Evolutionary conservation across 768 basidiomycete genomes (phyloP), one percentile per base, ranked within the genome.

Genomic region (Phlebiopsis gigantea): DNA sequence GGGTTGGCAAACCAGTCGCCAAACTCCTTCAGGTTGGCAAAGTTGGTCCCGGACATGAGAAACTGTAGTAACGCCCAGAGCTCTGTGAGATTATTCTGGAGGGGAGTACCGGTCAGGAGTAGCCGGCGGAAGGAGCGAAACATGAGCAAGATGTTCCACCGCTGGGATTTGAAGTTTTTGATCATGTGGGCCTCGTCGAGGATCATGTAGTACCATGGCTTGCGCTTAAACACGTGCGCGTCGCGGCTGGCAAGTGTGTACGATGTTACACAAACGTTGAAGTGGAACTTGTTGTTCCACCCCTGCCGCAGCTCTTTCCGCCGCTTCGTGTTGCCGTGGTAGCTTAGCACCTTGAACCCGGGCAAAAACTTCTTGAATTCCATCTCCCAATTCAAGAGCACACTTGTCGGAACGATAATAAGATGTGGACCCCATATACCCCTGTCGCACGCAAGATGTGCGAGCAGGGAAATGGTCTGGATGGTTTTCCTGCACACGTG

Each of bases 121-220:
- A 99, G 76, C 12, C 97, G 86, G 28, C 90, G 82, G 67, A 88
- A 88, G 9, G 88, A 89, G 28, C 87, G 81, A 71, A 96, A 95
- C 79, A 91, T 89, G 12, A 96, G 78, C 9, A 97, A 72, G 28
- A 86, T 92, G 64, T 91, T 92, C 93, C 94, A 97, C 34, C 94
- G 81, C 68, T 97, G 92, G 0, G 90, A 92, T 66, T 86, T 85
- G 75, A 95, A 96, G 69, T 97, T 97, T 74, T 95, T 95, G 83
- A 97, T 94, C 84, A 95, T 96, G 67, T 97, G 93, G 6, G 93
- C 94, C 71, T 97, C 93, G 67, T 97, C 93, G 5, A 97, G 83
- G 54, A 97, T 84, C 88, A 97, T 90, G 65, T 97, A 97, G 67
- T 93, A 92, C 94, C 94, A 96, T 48, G 82, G 76, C 72, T 93